These are phyloP conservation scores for Quercus robur DNA, from an alignment of 306 rosid species.

Conservation along the genomic window DNA sequence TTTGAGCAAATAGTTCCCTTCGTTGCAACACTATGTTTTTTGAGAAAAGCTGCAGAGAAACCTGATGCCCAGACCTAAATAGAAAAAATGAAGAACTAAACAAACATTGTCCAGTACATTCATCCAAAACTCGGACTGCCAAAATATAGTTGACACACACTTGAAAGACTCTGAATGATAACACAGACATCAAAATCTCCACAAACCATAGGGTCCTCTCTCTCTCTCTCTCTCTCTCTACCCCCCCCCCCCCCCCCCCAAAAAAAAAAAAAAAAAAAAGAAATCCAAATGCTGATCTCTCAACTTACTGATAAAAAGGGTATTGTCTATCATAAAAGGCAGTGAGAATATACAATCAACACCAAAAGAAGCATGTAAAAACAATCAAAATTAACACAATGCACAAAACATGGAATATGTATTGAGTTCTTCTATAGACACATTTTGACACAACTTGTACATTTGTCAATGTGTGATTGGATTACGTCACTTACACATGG, in stretches of 20 bases:
- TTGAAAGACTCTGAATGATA: constrained; percentile 7
- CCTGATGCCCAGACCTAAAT: constrained; percentile 97
- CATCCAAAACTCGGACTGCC: background rate
- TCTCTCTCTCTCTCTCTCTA: no score
- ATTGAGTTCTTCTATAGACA: background rate
- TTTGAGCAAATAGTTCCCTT: constrained; percentile 45
- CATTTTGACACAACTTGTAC: no score
- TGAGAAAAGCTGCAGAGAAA: constrained; percentile 93
- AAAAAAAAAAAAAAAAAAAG: background rate
- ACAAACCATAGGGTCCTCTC: background rate
- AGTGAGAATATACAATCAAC: background rate
- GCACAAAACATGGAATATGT: background rate
- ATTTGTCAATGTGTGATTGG: no score
- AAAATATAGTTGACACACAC: background rate
- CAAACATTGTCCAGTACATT: background rate
- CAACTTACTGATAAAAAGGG: background rate
- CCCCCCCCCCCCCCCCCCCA: background rate
- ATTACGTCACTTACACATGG: no score
- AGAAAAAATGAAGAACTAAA: constrained; percentile 18
- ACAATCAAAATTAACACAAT: background rate
- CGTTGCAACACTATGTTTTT: constrained; percentile 82
- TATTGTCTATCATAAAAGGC: background rate
- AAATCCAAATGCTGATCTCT: constrained; percentile 11
- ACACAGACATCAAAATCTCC: background rate
- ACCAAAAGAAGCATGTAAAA: no score